A percentile compares a stretch with the other conserved stretches of the same genome.
These are phyloP conservation scores for Plasmodium fragile DNA, from an alignment of 169 alveolate species.

Conservation along the genomic window DNA sequence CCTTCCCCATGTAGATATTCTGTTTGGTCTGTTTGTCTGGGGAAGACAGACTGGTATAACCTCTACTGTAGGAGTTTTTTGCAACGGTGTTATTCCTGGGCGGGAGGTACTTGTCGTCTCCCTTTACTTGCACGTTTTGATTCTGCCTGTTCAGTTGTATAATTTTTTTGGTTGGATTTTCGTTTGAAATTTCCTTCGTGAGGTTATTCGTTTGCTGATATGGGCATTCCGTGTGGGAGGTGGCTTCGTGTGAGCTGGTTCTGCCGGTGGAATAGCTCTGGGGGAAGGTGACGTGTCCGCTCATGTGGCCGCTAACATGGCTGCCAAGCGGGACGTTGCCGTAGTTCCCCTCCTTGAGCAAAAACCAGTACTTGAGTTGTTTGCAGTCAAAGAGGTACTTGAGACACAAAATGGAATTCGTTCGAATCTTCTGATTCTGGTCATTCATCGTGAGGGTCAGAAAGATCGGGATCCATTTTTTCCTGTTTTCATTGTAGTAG, in stretches of 20 bases:
- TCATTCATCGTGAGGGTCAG: slow-evolving; percentile 26
- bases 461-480: slow-evolving; percentile 43
- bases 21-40: background rate
- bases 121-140: background rate
- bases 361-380: slow-evolving; percentile 53
- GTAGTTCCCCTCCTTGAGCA: slow-evolving; percentile 1
- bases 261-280: background rate
- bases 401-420: slow-evolving; percentile 55
- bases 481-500: slow-evolving; percentile 62
- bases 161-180: background rate
- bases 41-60: background rate
- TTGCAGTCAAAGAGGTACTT: slow-evolving; percentile 70
- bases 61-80: background rate
- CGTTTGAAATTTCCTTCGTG: background rate
- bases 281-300: background rate
- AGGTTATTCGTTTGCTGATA: background rate
- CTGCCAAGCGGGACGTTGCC: background rate
- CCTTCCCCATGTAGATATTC: background rate
- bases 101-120: background rate
- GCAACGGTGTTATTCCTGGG: background rate
- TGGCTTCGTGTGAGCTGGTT: background rate
- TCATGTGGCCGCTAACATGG: background rate
- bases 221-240: background rate
- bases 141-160: background rate
- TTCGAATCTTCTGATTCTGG: slow-evolving; percentile 35